phyloP scores from a whole-genome alignment of 441 rosid species.

The Arabidopsis lyrata region DNA sequence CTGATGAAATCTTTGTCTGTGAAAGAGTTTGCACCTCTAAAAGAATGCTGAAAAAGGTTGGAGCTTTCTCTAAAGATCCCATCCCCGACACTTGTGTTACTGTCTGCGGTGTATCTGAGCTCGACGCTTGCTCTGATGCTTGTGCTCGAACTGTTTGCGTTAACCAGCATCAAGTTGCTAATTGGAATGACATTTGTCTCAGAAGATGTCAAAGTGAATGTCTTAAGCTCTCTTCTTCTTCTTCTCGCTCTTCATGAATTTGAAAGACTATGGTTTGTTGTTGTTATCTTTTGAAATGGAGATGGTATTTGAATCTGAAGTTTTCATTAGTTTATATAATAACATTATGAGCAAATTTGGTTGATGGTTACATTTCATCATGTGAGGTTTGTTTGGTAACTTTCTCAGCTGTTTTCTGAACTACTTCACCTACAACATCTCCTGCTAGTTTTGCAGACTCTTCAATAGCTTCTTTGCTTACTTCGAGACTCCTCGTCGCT shows the following conservation, averaged over 20 bases:
- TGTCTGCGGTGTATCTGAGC: constrained; percentile 69
- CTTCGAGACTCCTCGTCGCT: constrained; percentile 52
- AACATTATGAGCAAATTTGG: constrained; percentile 18
- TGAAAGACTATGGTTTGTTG: constrained; percentile 1
- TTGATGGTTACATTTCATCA: constrained; percentile 36
- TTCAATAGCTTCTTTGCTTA: constrained; percentile 52
- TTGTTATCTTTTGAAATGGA: constrained; percentile 26
- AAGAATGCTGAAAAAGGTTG: constrained; percentile 70
- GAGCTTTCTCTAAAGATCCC: constrained; percentile 71
- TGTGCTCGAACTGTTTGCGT: constrained; percentile 71
- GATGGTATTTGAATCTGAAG: constrained; percentile 19
- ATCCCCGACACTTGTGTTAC: constrained; percentile 68
- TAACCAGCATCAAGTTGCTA: constrained; percentile 68
- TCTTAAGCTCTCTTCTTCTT: constrained; percentile 51
- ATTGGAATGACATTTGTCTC: constrained; percentile 73
- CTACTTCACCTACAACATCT: constrained; percentile 48
- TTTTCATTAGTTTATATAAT: constrained; percentile 13
- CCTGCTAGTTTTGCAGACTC: constrained; percentile 59
- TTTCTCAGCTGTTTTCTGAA: constrained; percentile 54
- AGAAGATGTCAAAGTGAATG: constrained; percentile 70
- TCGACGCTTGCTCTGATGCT: constrained; percentile 74
- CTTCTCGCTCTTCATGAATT: constrained; percentile 40
- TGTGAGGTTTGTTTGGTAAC: constrained; percentile 45
- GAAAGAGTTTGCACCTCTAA: constrained; percentile 74
- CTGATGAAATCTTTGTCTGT: constrained; percentile 66